Evolutionary conservation across 805 yeast species (phyloP), one percentile per base, ranked within the genome.

Genomic region (Candida silvicultrix): DNA sequence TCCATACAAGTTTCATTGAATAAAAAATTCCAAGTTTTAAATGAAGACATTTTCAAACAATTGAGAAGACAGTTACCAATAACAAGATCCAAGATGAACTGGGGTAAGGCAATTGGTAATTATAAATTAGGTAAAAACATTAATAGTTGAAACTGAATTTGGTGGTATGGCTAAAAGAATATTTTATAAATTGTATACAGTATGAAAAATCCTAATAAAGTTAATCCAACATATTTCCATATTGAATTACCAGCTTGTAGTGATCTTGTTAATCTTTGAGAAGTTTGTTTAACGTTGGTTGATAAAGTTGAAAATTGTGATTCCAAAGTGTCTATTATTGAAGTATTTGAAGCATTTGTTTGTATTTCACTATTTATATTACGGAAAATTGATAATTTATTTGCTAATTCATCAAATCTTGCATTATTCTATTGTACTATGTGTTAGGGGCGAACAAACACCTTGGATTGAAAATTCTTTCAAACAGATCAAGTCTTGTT

Each of bases 81-180:
- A 19, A 92, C 96, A 19, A 77, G 97, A 61, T 78, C 96, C 16
- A 89, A 85, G 63, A 84, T 92, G 58, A 87, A 88, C 63, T 92
- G 99, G 99, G 97, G 96, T 28, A 86, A 80, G 59, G 88, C 97
- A 11, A 87, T 89, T 55, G 95, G 95, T 16, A 86, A 83, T 61
- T 90, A 90, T 67, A 79, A 88, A 58, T 70, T 92, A 39, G 98
- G 98, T 16, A 81, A 81, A 52, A 21, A 20, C 12, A 21, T 37
- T 5, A 37, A 21, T 21, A 8, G 7, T 16, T 37, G 21, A 37
- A 31, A 29, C 5, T 11, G 5, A 7, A 5, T 9, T 29, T 29
- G 12, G 4, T 29, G 5, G 8, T 29, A 11, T 29, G 5, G 5
- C 9, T 31, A 20, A 42, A 34, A 55, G 21, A 80, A 63, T 41